Conservation (phyloP, 1,139 yeast species). For the Candida anutae region DNA sequence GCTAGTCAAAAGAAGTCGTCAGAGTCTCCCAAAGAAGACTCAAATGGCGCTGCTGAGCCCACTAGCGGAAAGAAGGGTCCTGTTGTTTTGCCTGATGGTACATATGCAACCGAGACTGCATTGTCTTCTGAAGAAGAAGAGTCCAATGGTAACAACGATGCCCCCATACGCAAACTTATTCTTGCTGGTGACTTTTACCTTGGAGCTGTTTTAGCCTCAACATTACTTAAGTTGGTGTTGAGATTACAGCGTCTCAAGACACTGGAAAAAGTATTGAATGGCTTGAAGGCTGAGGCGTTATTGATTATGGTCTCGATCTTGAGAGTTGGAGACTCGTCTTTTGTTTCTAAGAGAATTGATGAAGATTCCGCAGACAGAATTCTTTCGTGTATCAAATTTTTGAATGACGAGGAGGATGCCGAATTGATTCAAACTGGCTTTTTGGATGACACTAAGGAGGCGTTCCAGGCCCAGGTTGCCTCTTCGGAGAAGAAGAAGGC, state of each 20-base stretch:
- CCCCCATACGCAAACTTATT: constrained; percentile 76
- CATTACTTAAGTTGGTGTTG: constrained; percentile 81
- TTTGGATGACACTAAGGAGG: constrained; percentile 80
- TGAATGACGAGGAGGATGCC: constrained; percentile 57
- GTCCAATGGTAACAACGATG: constrained; percentile 36
- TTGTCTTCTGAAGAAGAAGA: constrained; percentile 42
- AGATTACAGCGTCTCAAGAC: constrained; percentile 59
- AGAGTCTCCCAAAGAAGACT: constrained; percentile 20
- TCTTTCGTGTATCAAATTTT: constrained; percentile 68
- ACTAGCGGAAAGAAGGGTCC: constrained; percentile 48
- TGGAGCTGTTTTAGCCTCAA: constrained; percentile 80
- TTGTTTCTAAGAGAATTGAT: constrained; percentile 71
- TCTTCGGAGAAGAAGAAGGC: constrained; percentile 51
- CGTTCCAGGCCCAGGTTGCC: constrained; percentile 60
- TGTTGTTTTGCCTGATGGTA: constrained; percentile 91
- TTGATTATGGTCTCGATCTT: constrained; percentile 86
- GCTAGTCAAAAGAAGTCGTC: constrained; percentile 57
- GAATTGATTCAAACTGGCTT: constrained; percentile 59
- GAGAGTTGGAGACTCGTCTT: constrained; percentile 81
- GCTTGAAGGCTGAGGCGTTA: constrained; percentile 90
- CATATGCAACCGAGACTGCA: constrained; percentile 95
- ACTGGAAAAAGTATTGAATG: constrained; percentile 57
- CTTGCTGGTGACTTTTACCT: constrained; percentile 87
- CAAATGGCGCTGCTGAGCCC: constrained; percentile 17
- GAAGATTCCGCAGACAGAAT: constrained; percentile 95